Evolutionary conservation across 768 basidiomycete species (phyloP).

Genomic region (Amanita exitialis): DNA sequence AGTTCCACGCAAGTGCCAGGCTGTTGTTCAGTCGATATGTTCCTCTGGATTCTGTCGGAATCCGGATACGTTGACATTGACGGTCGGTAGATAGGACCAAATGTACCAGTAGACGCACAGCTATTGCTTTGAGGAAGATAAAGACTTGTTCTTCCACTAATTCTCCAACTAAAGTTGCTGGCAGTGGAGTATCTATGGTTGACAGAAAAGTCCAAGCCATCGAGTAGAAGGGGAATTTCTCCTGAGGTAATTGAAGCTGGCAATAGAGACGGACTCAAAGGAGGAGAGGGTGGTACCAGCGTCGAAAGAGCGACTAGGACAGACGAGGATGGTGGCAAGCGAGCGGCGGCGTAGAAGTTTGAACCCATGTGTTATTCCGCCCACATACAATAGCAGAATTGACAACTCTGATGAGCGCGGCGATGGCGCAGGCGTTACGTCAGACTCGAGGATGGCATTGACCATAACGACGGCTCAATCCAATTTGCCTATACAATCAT

Average conservation of each 20-base stretch:
- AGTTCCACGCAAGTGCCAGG: background rate
- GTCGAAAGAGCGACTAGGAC: slow-evolving; percentile 27
- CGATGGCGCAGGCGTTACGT: no score
- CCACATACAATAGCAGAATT: no score
- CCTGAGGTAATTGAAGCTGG: slow-evolving; percentile 29
- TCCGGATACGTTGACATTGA: slow-evolving; percentile 4
- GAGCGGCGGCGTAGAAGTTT: slow-evolving; percentile 11
- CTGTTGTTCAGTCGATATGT: background rate
- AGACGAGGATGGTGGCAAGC: slow-evolving; percentile 29
- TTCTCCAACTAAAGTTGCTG: background rate
- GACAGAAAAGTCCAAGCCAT: slow-evolving; percentile 15
- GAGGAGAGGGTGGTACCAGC: slow-evolving; percentile 35
- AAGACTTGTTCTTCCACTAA: slow-evolving; percentile 6
- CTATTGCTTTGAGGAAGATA: slow-evolving; percentile 3
- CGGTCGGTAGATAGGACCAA: slow-evolving; percentile 15
- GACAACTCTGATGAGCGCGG: no score
- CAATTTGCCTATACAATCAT: no score
- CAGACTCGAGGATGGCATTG: no score
- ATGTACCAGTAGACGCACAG: slow-evolving; percentile 15
- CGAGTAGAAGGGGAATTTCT: slow-evolving; percentile 42
- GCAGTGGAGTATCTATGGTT: slow-evolving; percentile 5
- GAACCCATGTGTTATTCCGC: background rate
- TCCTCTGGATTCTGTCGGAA: background rate
- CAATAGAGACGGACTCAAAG: slow-evolving; percentile 28
- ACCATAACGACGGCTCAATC: no score